phyloP scores from a whole-genome alignment of 2,329 filamentous ascomycete species.

The Botrytis byssoidea region DNA sequence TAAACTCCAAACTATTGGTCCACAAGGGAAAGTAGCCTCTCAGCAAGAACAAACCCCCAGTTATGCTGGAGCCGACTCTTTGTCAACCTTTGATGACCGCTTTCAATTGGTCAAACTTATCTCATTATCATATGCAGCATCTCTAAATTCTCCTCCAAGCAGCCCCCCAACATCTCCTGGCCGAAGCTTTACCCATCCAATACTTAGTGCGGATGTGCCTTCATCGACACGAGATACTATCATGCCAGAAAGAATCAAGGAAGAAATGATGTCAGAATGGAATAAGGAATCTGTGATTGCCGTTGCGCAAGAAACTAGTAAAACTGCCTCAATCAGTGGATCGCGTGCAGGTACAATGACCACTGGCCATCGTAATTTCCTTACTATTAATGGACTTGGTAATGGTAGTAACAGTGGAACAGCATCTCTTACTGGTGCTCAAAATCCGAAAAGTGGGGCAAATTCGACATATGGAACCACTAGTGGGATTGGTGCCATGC shows the following conservation, averaged over 20 bases:
- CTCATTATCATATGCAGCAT: conserved; percentile 66
- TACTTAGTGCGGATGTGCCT: conserved; percentile 52
- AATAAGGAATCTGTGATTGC: conserved; percentile 71
- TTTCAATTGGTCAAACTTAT: conserved; percentile 71
- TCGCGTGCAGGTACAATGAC: conserved; percentile 63
- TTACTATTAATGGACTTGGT: conserved; percentile 56
- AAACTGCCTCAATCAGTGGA: conserved; percentile 71
- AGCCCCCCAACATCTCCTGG: conserved; percentile 71
- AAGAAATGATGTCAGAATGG: conserved; percentile 79
- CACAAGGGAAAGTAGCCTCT: conserved; percentile 49
- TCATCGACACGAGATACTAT: conserved; percentile 47
- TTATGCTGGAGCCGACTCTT: conserved; percentile 59
- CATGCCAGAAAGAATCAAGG: conserved; percentile 65
- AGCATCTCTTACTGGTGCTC: conserved; percentile 47
- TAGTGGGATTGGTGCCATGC: conserved; percentile 40
- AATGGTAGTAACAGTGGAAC: conserved; percentile 42
- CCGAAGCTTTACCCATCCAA: conserved; percentile 60
- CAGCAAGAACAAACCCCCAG: conserved; percentile 46
- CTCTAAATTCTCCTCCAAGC: conserved; percentile 59
- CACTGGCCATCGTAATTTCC: conserved; percentile 49
- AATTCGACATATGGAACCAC: conserved; percentile 37
- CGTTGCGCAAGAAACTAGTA: conserved; percentile 65
- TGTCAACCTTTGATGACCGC: conserved; percentile 75
- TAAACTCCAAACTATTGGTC: conserved; percentile 59
- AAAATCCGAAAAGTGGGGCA: conserved; percentile 31